Conservation (phyloP, 73 alveolate genomes). For the Symbiodinium natans region DNA sequence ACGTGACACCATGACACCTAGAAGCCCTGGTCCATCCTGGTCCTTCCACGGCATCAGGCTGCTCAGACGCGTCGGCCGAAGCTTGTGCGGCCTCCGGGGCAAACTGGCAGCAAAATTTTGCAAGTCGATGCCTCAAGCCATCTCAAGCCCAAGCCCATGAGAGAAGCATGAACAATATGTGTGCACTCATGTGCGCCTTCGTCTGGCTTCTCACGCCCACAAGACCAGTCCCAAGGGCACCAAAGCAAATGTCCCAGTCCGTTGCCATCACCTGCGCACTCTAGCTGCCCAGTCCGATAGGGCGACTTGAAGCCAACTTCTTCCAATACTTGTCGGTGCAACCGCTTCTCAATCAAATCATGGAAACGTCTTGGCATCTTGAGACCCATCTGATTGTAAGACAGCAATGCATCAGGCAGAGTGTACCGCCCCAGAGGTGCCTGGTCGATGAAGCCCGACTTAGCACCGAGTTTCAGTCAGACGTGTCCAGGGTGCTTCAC, state of each 20-base stretch:
- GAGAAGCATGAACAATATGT: neutral
- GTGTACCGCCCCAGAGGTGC: no score
- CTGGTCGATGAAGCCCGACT: constrained; percentile 80
- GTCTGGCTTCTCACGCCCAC: constrained; percentile 50
- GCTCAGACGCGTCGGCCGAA: no score
- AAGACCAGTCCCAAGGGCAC: constrained; percentile 56
- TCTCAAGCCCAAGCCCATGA: neutral
- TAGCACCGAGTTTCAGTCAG: neutral
- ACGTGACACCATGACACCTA: no score
- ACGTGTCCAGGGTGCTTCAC: neutral
- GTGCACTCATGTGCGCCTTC: neutral
- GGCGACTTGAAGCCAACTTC: no score
- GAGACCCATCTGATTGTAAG: no score
- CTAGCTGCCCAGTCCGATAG: neutral
- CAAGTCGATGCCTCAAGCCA: neutral
- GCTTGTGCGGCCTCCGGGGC: no score
- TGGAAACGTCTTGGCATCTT: no score
- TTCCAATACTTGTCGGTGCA: no score
- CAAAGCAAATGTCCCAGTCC: constrained; percentile 30
- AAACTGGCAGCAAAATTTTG: no score
- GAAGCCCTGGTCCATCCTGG: no score
- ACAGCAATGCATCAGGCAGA: neutral
- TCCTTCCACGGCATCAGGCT: no score
- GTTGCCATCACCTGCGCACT: constrained; percentile 13
- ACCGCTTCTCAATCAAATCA: no score